Base-by-base conservation (phyloP, 257 asterid genomes). In the Fraxinus pennsylvanica region DNA sequence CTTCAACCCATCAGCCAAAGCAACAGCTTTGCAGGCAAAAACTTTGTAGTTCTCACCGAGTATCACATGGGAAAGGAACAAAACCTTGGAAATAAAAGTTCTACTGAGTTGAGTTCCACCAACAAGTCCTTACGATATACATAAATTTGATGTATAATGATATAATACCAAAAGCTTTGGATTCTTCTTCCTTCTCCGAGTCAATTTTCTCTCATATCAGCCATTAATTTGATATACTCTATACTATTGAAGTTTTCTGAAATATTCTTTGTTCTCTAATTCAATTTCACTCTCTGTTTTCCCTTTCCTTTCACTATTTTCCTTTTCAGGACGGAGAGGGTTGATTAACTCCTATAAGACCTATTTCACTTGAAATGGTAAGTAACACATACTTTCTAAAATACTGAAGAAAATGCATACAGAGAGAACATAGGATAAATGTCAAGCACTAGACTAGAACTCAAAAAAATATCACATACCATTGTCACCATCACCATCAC, bases 401-500 rank as follows among this genome's bases (percentile, higher is more conserved):
- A 29, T 7, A 74, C 14, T 47, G 71, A 70, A 63, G 32, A 15
- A 35, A 43, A 35, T 69, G 13, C 39, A 71, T 33, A 25, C 15
- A 69, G 10, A 78, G 50, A 72, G 66, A 38, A 52, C 17, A 59
- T 41, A 39, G 12, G 47, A 38, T 15, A 39, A 74, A 75, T 66
- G 68, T 17, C 73, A 38, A 52, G 71, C 45, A 71, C 3, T 47
- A 7, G 45, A 59, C 25, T 30, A 35, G 65, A 67, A 79, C 70
- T 41, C 17, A 5, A 74, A 33, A 74, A 59, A 59, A 10, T 5
- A 74, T 7, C 1, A 2, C 89, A 63, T 73, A 91, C 96, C 96
- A 81, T 85, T 86, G 68, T 90, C 97, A 33, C 82, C 96, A 38
- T 87, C 89, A 15, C 87, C 96, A 38, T 87, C 89, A 15, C 87